Evolutionary conservation across 2,329 filamentous ascomycete species (phyloP).

Genomic region (Penicillium paneum): DNA sequence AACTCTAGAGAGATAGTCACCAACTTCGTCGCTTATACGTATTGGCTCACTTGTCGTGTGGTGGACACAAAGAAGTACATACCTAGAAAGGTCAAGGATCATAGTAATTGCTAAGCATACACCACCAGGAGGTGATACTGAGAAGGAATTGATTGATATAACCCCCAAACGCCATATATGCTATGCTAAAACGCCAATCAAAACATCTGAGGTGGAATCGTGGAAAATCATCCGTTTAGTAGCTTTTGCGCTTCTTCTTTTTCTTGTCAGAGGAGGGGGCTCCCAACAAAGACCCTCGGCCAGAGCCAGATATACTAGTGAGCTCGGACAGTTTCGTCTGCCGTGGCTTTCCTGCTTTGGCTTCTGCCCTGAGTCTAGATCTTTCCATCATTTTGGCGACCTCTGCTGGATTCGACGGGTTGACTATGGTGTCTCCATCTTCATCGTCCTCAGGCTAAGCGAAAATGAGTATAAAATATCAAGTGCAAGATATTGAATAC

Average conservation of each 20-base stretch:
- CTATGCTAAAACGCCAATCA: slow-evolving; percentile 14
- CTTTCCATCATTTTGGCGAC: slow-evolving; percentile 8
- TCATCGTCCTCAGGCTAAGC: slow-evolving; percentile 8
- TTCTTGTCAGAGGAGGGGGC: slow-evolving; percentile 6
- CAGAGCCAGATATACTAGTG: slow-evolving; percentile 34
- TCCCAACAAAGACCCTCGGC: background rate
- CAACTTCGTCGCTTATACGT: too few relatives aligned
- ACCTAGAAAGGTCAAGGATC: background rate
- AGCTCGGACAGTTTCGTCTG: slow-evolving; percentile 18
- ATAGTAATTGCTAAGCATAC: background rate
- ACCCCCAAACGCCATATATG: slow-evolving; percentile 10
- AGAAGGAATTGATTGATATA: background rate
- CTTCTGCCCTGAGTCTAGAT: slow-evolving; percentile 15
- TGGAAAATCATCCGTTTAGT: background rate
- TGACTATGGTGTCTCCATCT: background rate
- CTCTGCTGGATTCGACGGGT: background rate
- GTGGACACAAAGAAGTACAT: background rate
- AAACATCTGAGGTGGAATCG: background rate
- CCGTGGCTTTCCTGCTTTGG: slow-evolving; percentile 15
- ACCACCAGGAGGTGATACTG: background rate
- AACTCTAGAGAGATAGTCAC: too few relatives aligned
- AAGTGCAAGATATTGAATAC: slow-evolving; percentile 10
- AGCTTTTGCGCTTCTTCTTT: slow-evolving; percentile 25
- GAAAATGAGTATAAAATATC: background rate
- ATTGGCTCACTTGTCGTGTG: background rate